Conservation (phyloP, 2,329 filamentous ascomycete species). For the Diaporthe sp. region DNA sequence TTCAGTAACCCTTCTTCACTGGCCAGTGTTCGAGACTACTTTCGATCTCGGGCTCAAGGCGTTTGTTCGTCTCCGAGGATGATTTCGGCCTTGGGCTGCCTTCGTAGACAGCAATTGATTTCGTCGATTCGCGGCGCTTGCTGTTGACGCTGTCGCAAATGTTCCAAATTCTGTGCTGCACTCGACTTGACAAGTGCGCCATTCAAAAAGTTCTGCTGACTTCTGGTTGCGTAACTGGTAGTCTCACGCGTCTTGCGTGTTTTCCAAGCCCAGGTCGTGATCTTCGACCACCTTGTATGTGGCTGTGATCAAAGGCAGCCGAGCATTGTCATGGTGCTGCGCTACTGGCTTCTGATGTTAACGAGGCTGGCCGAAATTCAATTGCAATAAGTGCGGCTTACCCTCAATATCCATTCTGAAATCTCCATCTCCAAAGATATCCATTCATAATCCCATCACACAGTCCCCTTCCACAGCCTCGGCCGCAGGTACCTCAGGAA, state of each 20-base stretch:
- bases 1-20: neutral
- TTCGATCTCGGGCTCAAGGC: neutral
- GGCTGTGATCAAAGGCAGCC: neutral
- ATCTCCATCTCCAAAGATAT: neutral
- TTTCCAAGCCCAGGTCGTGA: neutral
- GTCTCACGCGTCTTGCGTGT: neutral
- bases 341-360: neutral
- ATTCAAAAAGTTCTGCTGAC: neutral
- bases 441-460: neutral
- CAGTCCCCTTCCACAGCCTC: conserved; percentile 34
- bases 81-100: too few species aligned
- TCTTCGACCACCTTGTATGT: too few species aligned
- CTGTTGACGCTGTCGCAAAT: neutral
- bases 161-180: neutral
- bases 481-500: conserved; percentile 37
- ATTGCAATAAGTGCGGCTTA: neutral
- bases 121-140: neutral
- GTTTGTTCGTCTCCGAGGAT: neutral
- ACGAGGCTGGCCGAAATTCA: neutral
- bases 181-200: neutral
- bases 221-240: neutral
- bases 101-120: neutral
- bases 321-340: neutral
- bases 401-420: neutral
- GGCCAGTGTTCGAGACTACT: neutral